Conservation (phyloP, 768 basidiomycete genomes). For the Xerocomellus chrysenteron region DNA sequence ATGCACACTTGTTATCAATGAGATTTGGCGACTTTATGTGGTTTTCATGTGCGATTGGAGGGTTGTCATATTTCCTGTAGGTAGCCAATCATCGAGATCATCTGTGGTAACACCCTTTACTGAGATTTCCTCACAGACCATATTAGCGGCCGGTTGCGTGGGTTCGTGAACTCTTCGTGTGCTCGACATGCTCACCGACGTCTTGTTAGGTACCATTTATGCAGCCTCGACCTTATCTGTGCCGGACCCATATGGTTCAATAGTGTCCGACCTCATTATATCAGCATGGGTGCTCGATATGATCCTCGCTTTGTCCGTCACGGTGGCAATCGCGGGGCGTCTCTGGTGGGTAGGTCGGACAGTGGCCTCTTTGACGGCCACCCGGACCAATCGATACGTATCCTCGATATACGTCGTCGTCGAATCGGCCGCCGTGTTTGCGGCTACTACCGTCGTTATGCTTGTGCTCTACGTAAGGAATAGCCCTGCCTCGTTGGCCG, state of each 20-base stretch:
- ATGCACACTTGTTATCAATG: not conserved
- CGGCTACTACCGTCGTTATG: not conserved
- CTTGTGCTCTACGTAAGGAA: not conserved
- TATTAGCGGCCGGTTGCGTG: not conserved
- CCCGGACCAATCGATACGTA: not conserved
- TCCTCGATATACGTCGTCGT: not conserved
- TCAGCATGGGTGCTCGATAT: not conserved
- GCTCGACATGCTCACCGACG: not conserved
- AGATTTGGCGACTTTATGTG: conserved; percentile 5
- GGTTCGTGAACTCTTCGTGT: not conserved
- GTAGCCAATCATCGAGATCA: not conserved
- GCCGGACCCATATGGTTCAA: not conserved
- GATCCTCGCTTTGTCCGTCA: not conserved
- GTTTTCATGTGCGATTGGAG: conserved; percentile 1
- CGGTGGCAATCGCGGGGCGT: not conserved
- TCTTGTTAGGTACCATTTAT: not conserved
- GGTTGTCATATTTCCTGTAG: not conserved
- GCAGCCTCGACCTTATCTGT: not conserved
- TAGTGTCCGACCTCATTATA: not conserved
- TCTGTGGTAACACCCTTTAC: not conserved
- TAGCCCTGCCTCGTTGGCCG: not conserved
- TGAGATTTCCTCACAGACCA: not conserved
- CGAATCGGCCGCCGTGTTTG: not conserved
- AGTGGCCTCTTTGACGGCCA: not conserved
- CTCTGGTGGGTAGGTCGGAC: not conserved